Evolutionary conservation across 148 eudicot species (phyloP), one percentile per base, ranked within the genome.

Genomic region (Amaranthus cruentus): DNA sequence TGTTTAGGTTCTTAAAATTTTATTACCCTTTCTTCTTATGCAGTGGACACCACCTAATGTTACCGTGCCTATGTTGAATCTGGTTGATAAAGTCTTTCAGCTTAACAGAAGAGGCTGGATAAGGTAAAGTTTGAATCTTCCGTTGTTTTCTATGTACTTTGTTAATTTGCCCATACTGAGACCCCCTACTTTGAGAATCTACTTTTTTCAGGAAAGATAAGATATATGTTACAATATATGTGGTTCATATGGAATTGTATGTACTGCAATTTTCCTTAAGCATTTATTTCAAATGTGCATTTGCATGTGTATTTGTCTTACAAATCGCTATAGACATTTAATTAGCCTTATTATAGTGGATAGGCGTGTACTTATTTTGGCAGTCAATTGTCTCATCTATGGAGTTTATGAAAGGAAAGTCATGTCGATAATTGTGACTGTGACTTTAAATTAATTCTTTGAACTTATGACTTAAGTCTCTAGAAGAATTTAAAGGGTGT

Each of bases 31-130:
- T 9, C 55, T 79, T 75, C 76, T 58, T 47, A 81, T 88, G 92
- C 91, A 91, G 97, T 95, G 99, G 99, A 78, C 96, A 8, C 97
- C 99, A 18, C 99, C 99, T 49, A 95, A 95, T 78, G 82, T 95
- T 65, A 87, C 87, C 60, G 88, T 91, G 72, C 97, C 99, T 52
- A 80, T 92, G 79, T 77, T 95, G 84, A 91, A 95, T 77, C 82
- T 95, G 79, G 99, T 95, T 62, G 99, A 95, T 80, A 95, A 88
- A 47, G 82, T 91, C 67, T 95, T 95, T 87, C 97, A 95, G 84
- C 96, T 95, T 73, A 91, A 91, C 55, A 87, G 85, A 83, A 90
- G 97, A 82, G 99, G 99, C 69, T 95, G 99, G 99, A 83, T 95
- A 78, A 95, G 99, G 99, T 95, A 80, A 71, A 49, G 13, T 68